Base-by-base conservation (phyloP, 2,329 filamentous ascomycete genomes). In the Colletotrichum destructivum region DNA sequence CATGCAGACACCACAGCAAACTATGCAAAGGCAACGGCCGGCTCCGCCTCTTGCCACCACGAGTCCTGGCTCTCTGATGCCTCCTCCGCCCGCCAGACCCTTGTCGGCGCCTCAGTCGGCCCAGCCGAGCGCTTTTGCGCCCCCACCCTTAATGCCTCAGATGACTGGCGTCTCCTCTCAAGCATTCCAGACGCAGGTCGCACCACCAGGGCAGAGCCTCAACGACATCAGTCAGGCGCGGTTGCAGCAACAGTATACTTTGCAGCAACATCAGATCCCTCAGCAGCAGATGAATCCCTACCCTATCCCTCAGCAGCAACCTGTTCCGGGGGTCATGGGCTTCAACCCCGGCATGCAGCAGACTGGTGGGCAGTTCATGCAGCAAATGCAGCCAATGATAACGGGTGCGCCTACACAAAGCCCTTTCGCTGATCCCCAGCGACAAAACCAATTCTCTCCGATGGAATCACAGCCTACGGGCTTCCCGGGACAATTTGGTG, bases 81-180 rank as follows among this genome's bases (percentile, higher is more conserved):
- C 95, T 9, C 94, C 90, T 35, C 86, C 93, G 21, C 94, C 95
- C 13, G 89, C 91, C 63, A 89, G 96, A 72, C 93, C 96, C 9
- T 87, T 96, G 15, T 98, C 96, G 51, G 96, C 96, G 49, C 96
- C 96, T 35, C 93, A 94, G 79, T 93, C 94, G 65, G 92, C 90
- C 61, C 92, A 93, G 78, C 90, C 91, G 56, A 95, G 88, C 80
- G 88, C 87, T 5, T 96, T 97, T 80, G 88, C 89, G 9, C 89
- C 92, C 21, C 90, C 94, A 61, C 91, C 94, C 18, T 83, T 98
- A 75, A 92, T 95, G 79, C 91, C 94, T 63, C 96, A 98, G 79
- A 89, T 95, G 81, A 98, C 96, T 6, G 95, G 96, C 11, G 86
- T 77, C 23, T 69, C 89, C 65, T 73, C 82, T 75, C 71, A 66